phyloP scores from a whole-genome alignment of 495 filamentous ascomycete genomes.

The Penicillium canariense region DNA sequence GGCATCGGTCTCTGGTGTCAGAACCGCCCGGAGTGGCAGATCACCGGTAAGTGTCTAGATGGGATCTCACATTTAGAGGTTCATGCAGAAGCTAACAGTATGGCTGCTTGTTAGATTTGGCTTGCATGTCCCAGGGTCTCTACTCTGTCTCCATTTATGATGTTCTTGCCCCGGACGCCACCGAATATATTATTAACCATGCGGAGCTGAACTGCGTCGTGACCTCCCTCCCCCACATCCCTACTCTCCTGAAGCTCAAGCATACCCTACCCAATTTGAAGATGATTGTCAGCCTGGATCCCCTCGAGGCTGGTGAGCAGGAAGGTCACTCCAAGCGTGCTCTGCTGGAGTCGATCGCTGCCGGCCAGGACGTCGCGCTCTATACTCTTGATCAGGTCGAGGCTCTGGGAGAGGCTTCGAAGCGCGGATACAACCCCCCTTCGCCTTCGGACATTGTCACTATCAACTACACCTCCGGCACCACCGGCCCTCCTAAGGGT shows the following conservation, averaged over 20 bases:
- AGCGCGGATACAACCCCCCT: constrained; percentile 65
- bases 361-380: constrained; percentile 68
- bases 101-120: constrained; percentile 63
- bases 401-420: constrained; percentile 65
- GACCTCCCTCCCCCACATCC: constrained; percentile 80
- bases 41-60: constrained; percentile 59
- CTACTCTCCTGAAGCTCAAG: constrained; percentile 81
- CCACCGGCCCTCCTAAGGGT: constrained; percentile 92
- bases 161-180: constrained; percentile 83
- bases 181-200: constrained; percentile 95
- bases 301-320: constrained; percentile 78
- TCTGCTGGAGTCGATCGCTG: constrained; percentile 70
- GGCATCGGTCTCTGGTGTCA: constrained; percentile 92
- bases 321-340: constrained; percentile 74
- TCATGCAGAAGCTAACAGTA: not conserved
- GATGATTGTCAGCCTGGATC: constrained; percentile 84
- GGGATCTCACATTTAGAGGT: not conserved
- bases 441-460: constrained; percentile 76
- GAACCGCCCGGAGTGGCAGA: constrained; percentile 97
- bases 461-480: constrained; percentile 97
- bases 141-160: constrained; percentile 96
- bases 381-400: constrained; percentile 77
- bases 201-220: constrained; percentile 71
- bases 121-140: constrained; percentile 81
- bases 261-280: constrained; percentile 75